Evolutionary conservation across 495 filamentous ascomycete genomes (phyloP).

Genomic region (Astrothelium macrocarpum): DNA sequence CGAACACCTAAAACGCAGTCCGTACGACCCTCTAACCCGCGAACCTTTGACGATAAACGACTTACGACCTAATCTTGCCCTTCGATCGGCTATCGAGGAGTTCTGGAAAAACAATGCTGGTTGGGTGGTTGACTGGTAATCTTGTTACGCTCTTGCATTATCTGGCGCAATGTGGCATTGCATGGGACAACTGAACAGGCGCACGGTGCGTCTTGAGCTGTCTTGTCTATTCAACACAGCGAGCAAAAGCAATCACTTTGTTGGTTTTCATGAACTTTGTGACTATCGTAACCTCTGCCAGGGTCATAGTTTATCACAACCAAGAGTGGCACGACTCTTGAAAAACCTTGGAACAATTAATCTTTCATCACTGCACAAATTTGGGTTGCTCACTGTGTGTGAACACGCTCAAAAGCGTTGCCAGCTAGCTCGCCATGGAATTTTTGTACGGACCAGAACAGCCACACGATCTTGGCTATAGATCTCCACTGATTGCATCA

Average conservation of each 20-base stretch:
- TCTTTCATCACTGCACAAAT: too few species aligned
- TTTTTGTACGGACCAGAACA: too few species aligned
- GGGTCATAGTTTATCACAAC: background rate
- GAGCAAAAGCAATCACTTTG: background rate
- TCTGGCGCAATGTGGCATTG: background rate
- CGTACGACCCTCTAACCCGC: constrained; percentile 74
- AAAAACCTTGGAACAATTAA: too few species aligned
- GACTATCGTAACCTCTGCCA: background rate
- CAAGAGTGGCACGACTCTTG: too few species aligned
- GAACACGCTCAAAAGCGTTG: too few species aligned
- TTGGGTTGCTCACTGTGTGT: too few species aligned
- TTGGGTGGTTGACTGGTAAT: constrained; percentile 87
- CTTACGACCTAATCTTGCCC: constrained; percentile 71
- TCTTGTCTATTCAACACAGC: background rate
- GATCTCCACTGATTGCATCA: too few species aligned
- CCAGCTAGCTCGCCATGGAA: too few species aligned
- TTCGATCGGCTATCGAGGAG: constrained; percentile 74
- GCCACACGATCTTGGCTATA: too few species aligned
- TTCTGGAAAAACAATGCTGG: constrained; percentile 73
- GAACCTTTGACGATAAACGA: constrained; percentile 60
- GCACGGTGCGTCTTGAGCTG: background rate
- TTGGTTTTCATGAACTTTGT: background rate
- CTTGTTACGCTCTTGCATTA: background rate
- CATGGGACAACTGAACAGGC: background rate
- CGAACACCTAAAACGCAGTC: constrained; percentile 68